Conservation (phyloP, 208 protist species). For the Leishmania mexicana region DNA sequence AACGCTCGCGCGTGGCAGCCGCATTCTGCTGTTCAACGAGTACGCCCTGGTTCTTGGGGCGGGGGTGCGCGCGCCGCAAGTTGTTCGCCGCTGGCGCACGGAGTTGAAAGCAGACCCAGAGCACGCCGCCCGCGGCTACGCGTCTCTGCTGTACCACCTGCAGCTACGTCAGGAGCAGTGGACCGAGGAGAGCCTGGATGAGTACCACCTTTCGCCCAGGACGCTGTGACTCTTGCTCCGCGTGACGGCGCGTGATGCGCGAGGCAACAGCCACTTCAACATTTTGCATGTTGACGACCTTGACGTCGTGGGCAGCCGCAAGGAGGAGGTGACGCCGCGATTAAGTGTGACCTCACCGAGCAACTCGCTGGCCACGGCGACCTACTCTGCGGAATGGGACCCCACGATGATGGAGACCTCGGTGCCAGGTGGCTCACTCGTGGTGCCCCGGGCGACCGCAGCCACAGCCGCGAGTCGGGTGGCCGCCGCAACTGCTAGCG, state of each 20-base stretch:
- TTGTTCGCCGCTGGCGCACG: slow-evolving; percentile 34
- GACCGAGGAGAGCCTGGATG: slow-evolving; percentile 17
- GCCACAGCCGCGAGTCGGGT: no score
- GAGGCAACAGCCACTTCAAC: slow-evolving; percentile 41
- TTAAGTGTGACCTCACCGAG: slow-evolving; percentile 45
- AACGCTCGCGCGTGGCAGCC: slow-evolving; percentile 13
- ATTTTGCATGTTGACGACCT: slow-evolving; percentile 57
- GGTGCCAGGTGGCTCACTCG: background rate
- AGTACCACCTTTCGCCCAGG: slow-evolving; percentile 37
- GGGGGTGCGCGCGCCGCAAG: slow-evolving; percentile 32
- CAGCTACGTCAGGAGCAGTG: slow-evolving; percentile 32
- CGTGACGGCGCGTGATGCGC: slow-evolving; percentile 39
- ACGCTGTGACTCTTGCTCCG: slow-evolving; percentile 56
- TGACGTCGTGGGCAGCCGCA: slow-evolving; percentile 47
- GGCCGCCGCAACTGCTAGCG: no score
- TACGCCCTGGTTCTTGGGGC: slow-evolving; percentile 43
- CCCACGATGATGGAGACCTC: slow-evolving; percentile 21
- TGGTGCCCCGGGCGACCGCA: no score
- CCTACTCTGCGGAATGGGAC: slow-evolving; percentile 30
- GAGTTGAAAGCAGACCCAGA: slow-evolving; percentile 31
- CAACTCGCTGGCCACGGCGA: slow-evolving; percentile 20
- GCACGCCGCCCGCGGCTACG: slow-evolving; percentile 38
- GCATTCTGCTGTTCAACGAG: slow-evolving; percentile 34
- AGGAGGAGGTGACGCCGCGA: slow-evolving; percentile 51
- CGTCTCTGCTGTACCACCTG: slow-evolving; percentile 43